Percentiles rank a stretch among this genome's conserved stretches.
Evolutionary conservation across 257 asterid species (phyloP).

Genomic region (Salvia miltiorrhiza): DNA sequence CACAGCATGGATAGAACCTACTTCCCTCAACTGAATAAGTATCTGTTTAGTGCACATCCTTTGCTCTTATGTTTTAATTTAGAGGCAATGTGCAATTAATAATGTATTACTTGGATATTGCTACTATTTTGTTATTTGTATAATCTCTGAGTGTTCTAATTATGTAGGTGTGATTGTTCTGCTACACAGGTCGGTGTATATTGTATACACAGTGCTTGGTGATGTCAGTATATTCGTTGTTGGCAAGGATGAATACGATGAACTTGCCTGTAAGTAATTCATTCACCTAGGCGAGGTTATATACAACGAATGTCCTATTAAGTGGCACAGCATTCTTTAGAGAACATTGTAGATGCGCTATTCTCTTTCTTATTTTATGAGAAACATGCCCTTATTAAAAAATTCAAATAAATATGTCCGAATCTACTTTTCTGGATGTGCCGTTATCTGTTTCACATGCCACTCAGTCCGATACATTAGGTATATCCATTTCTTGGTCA

Average conservation of each 20-base stretch:
- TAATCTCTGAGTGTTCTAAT: constrained; percentile 2
- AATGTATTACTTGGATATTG: background rate
- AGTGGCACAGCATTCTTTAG: background rate
- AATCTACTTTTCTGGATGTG: too few relatives aligned
- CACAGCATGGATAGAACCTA: background rate
- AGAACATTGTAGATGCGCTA: background rate
- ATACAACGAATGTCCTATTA: background rate
- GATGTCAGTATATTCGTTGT: constrained; percentile 86
- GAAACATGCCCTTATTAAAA: too few relatives aligned
- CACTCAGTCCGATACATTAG: background rate
- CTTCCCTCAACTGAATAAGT: background rate
- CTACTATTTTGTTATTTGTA: background rate
- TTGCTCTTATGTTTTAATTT: background rate
- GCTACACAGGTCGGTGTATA: constrained; percentile 81
- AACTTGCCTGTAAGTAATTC: constrained; percentile 77
- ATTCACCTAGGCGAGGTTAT: background rate
- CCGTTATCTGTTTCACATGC: background rate
- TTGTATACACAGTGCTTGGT: constrained; percentile 89
- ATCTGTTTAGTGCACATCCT: background rate
- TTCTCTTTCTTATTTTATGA: too few relatives aligned
- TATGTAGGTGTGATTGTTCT: background rate
- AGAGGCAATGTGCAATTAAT: background rate
- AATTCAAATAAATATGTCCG: too few relatives aligned
- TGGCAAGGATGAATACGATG: constrained; percentile 97
- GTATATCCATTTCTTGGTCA: background rate